These are phyloP conservation scores for Berkeleyomyces rouxiae DNA, from an alignment of 2,329 filamentous ascomycete genomes.

Conservation along the genomic window DNA sequence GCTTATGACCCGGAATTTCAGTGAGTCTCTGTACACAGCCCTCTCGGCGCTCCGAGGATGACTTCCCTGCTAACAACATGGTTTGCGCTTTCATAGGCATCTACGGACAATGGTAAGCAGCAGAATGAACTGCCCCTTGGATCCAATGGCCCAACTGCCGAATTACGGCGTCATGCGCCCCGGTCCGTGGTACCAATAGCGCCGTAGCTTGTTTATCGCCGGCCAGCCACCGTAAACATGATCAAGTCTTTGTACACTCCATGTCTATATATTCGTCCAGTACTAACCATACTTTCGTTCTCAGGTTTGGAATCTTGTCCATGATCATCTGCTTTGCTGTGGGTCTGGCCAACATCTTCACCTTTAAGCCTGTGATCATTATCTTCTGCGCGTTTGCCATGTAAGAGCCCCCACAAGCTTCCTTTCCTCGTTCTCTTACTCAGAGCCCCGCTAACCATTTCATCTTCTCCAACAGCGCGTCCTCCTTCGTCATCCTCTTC, in stretches of 20 bases:
- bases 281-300: background rate
- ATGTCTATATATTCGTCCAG: too few species aligned
- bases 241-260: too few species aligned
- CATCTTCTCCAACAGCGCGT: slow-evolving; percentile 34
- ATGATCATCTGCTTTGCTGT: slow-evolving; percentile 56
- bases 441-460: background rate
- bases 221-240: too few species aligned
- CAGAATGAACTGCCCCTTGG: background rate
- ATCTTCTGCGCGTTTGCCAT: slow-evolving; percentile 36
- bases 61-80: slow-evolving; percentile 1
- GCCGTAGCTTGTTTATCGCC: too few species aligned
- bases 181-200: too few species aligned
- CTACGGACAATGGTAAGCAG: slow-evolving; percentile 57
- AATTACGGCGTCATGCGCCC: background rate
- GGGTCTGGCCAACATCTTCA: slow-evolving; percentile 52
- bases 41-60: background rate
- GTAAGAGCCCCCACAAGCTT: slow-evolving; percentile 26
- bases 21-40: slow-evolving; percentile 29
- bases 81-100: slow-evolving; percentile 34
- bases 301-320: slow-evolving; percentile 51
- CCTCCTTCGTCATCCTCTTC: slow-evolving; percentile 60
- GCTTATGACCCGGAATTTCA: slow-evolving; percentile 58
- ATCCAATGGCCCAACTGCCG: background rate
- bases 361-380: slow-evolving; percentile 31
- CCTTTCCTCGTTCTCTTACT: background rate